Evolutionary conservation across 2,329 filamentous ascomycete species (phyloP), one percentile per base, ranked within the genome.

Genomic region (Cercospora sp.): DNA sequence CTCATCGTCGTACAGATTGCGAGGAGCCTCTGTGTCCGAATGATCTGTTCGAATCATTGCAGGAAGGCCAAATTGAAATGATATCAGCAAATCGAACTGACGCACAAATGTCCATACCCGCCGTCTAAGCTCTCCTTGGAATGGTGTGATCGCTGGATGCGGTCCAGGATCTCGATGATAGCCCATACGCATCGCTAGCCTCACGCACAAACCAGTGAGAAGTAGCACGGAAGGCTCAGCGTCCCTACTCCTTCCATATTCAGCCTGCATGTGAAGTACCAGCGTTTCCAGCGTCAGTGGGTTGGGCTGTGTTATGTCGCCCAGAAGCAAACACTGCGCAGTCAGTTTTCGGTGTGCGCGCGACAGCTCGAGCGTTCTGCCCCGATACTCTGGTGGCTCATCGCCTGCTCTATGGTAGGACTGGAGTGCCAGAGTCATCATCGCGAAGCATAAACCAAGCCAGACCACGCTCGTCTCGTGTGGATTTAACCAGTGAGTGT

Each of bases 1-100:
- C 72, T 94, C 92, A 70, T 94, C 91, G 73, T 95, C 92, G 76
- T 91, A 92, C 16, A 94, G 85, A 75, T 94, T 95, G 66, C 89
- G 87, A 0, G 92, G 92, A 5, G 92, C 81, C 73, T 90, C 85
- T 0, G 91, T 90, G 74, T 95, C 92, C 65, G 89, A 93, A 75
- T 93, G 89, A 59, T 90, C 85, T 12, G 90, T 86, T 70, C 90
- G 87, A 28, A 94, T 89, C 85, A 94, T 93, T 4, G 81, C 81
- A 24, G 84, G 84, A 26, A 87, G 72, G 13, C 85, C 86, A 69
- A 87, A 83, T 75, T 93, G 90, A 69, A 92, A 90, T 0, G 92
- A 94, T 75, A 94, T 92, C 65, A 93, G 84, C 10, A 92, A 84
- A 77, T 95, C 92, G 30, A 87, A 85, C 80, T 91, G 90, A 64